phyloP scores from a whole-genome alignment of 371 early-diverging fungal genomes.

The Nosema muscidifuracis region DNA sequence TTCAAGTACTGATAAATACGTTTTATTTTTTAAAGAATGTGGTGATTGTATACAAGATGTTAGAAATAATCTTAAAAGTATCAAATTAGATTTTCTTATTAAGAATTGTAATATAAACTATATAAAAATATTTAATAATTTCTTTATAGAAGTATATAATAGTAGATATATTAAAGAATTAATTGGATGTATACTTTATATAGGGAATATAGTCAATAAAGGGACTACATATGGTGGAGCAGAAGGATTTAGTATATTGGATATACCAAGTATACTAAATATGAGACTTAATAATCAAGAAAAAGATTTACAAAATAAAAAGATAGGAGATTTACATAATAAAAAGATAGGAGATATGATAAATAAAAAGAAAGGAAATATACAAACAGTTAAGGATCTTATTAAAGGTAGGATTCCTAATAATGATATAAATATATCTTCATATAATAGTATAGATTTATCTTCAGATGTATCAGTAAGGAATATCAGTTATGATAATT shows the following conservation, averaged over 20 bases:
- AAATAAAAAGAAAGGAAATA: not conserved
- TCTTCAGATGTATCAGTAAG: no score
- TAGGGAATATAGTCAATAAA: slow-evolving; percentile 49
- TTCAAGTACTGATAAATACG: slow-evolving; percentile 32
- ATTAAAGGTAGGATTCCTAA: not conserved
- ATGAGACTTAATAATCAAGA: slow-evolving; percentile 14
- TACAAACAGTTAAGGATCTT: not conserved
- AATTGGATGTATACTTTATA: slow-evolving; percentile 21
- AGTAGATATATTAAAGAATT: slow-evolving; percentile 20
- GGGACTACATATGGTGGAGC: slow-evolving; percentile 41
- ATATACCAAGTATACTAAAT: slow-evolving; percentile 25
- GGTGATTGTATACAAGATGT: slow-evolving; percentile 14
- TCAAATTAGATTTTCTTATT: slow-evolving; percentile 19
- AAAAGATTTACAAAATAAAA: not conserved
- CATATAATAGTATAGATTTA: no score
- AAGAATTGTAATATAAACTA: slow-evolving; percentile 3
- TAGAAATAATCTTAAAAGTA: slow-evolving; percentile 1
- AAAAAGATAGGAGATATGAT: not conserved
- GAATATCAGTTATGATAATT: slow-evolving; percentile 4
- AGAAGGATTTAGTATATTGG: slow-evolving; percentile 36
- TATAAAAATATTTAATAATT: slow-evolving; percentile 7
- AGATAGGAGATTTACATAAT: no score
- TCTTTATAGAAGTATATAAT: slow-evolving; percentile 1
- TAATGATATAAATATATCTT: not conserved
- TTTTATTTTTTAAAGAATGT: slow-evolving; percentile 41